Evolutionary conservation across 805 yeast species (phyloP), one percentile per base, ranked within the genome.

Genomic region (Candida pini): DNA sequence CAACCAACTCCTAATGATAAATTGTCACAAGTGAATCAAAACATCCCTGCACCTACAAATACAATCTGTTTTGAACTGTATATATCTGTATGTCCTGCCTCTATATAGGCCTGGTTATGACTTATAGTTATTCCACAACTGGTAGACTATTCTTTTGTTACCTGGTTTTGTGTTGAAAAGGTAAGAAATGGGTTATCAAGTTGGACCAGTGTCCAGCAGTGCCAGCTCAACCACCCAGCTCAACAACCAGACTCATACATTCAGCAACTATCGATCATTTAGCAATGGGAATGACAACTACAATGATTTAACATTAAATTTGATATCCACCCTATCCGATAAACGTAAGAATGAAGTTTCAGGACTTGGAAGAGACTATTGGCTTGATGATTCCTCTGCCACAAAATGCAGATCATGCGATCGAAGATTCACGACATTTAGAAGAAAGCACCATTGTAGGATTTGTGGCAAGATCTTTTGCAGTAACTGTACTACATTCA

Each of bases 381-480:
- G 98, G 98, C 81, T 90, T 86, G 87, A 89, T 49, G 97, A 90
- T 62, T 84, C 90, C 27, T 84, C 87, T 39, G 95, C 95, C 0
- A 73, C 80, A 7, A 92, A 87, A 42, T 90, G 98, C 51, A 76
- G 87, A 38, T 70, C 81, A 12, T 90, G 97, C 57, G 85, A 82
- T 36, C 71, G 78, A 35, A 74, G 76, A 3, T 90, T 90, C 53
- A 75, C 83, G 1, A 82, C 97, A 0, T 89, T 88, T 60, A 65
- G 96, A 54, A 68, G 98, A 46, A 83, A 85, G 45, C 98, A 90
- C 54, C 98, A 90, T 58, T 90, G 98, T 53, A 66, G 98, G 35
- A 78, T 90, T 23, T 90, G 98, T 60, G 98, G 98, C 2, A 96
- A 89, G 56, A 89, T 90, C 31, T 90, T 89, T 53, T 90, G 98